A percentile compares a stretch with the other conserved stretches of the same genome.
Evolutionary conservation across 2,329 filamentous ascomycete species (phyloP).

Genomic region (Botrytis paeoniae): DNA sequence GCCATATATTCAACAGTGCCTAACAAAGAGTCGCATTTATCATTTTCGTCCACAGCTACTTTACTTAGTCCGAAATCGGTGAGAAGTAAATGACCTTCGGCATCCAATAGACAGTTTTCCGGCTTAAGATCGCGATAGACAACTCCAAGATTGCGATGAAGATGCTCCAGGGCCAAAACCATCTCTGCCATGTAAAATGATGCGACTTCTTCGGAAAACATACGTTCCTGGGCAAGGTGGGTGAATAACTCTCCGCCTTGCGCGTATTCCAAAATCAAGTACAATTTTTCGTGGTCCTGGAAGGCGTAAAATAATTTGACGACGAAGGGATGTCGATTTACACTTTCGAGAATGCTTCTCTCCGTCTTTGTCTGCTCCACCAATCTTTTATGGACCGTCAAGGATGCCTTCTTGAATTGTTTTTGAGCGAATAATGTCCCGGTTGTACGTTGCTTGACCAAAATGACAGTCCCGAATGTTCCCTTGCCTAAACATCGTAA

Average conservation of each 20-base stretch:
- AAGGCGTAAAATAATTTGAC: slow-evolving; percentile 98
- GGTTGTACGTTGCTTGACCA: slow-evolving; percentile 85
- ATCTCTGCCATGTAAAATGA: slow-evolving; percentile 99
- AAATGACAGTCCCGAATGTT: slow-evolving; percentile 88
- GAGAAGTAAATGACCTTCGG: slow-evolving; percentile 85
- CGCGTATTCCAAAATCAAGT: slow-evolving; percentile 95
- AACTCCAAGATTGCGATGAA: slow-evolving; percentile 88
- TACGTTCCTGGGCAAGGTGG: slow-evolving; percentile 89
- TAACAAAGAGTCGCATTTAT: slow-evolving; percentile 80
- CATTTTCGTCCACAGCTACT: slow-evolving; percentile 71
- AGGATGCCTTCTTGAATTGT: slow-evolving; percentile 94
- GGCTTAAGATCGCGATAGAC: slow-evolving; percentile 97
- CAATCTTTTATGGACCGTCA: slow-evolving; percentile 92
- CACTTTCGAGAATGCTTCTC: slow-evolving; percentile 87
- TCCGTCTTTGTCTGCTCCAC: slow-evolving; percentile 98
- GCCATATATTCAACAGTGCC: slow-evolving; percentile 99
- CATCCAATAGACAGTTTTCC: slow-evolving; percentile 92
- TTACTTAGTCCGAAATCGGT: slow-evolving; percentile 98
- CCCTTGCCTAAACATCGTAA: slow-evolving; percentile 93
- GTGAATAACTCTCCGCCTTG: slow-evolving; percentile 96
- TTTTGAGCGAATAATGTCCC: slow-evolving; percentile 95
- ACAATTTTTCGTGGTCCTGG: slow-evolving; percentile 96
- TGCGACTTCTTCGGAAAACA: slow-evolving; percentile 86
- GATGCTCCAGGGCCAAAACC: slow-evolving; percentile 86
- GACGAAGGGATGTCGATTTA: slow-evolving; percentile 95